Evolutionary conservation across 306 rosid species (phyloP), one percentile per base, ranked within the genome.

Genomic region (Cercis canadensis): DNA sequence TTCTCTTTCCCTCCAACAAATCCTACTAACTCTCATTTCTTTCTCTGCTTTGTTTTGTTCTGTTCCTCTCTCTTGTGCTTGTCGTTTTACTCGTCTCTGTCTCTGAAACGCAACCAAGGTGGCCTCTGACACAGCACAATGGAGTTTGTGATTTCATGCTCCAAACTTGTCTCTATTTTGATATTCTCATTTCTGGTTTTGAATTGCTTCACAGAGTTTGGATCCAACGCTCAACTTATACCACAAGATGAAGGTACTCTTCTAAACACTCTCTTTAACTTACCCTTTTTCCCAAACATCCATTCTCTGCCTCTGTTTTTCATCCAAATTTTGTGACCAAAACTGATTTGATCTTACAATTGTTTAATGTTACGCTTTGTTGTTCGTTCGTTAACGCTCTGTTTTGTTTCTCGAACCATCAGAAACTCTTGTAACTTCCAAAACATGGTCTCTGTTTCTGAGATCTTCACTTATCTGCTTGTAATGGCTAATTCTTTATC

Each of bases 181-280:
- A 57, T 81, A 40, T 69, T 55, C 15, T 69, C 62, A 13, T 68
- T 76, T 40, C 47, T 78, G 17, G 49, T 75, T 65, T 61, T 86
- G 60, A 81, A 69, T 81, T 79, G 62, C 83, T 72, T 82, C 80
- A 19, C 45, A 0, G 43, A 69, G 15, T 86, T 85, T 69, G 78
- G 81, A 58, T 83, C 92, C 63, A 61, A 75, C 76, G 92, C 96
- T 59, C 84, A 86, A 82, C 82, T 72, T 61, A 13, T 92, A 13
- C 89, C 96, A 24, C 64, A 69, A 61, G 77, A 83, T n/a, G 98
- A 92, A 92, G 96, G 98, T 92, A 52, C 29, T 24, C 29, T 24
- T 3, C 29, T 24, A 1, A 24, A 24, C 29, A 24, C 29, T 24
- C 29, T 24, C 29, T 24, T 1, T 24, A 24, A 24, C 29, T 24